Conservation (phyloP, 1,284 basidiomycete species). For the Sanguinoderma infundibulare region DNA sequence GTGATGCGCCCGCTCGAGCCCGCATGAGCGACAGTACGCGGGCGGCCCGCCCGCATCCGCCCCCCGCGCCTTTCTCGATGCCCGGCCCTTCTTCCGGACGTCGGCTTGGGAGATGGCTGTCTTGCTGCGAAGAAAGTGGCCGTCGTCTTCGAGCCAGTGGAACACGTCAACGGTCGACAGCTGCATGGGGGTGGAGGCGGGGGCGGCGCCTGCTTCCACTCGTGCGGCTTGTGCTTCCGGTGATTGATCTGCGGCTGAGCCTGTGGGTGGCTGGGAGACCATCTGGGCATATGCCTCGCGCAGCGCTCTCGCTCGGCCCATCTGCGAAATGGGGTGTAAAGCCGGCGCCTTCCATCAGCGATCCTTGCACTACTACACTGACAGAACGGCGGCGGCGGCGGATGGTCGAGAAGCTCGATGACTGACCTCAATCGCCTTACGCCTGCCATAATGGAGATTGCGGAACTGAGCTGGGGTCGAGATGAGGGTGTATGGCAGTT, state of each 20-base stretch:
- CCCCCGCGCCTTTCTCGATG: slow-evolving; percentile 14
- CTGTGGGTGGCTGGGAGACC: slow-evolving; percentile 21
- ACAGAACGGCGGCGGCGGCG: background rate
- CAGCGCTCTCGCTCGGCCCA: slow-evolving; percentile 63
- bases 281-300: slow-evolving; percentile 49
- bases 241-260: background rate
- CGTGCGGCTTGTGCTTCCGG: background rate
- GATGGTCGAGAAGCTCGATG: background rate
- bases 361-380: no score
- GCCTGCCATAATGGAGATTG: slow-evolving; percentile 55
- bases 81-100: slow-evolving; percentile 1
- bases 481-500: slow-evolving; percentile 59
- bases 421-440: slow-evolving; percentile 73
- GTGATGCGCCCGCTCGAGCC: slow-evolving; percentile 30
- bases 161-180: slow-evolving; percentile 61
- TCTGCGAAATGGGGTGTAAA: slow-evolving; percentile 47
- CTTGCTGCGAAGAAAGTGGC: slow-evolving; percentile 46
- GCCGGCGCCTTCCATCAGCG: slow-evolving; percentile 5
- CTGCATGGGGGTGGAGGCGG: slow-evolving; percentile 24
- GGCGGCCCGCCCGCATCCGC: slow-evolving; percentile 6
- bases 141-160: slow-evolving; percentile 59
- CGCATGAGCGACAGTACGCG: slow-evolving; percentile 36
- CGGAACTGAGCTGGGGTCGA: slow-evolving; percentile 49
- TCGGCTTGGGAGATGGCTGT: background rate
- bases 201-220: background rate